phyloP scores from a whole-genome alignment of 2,329 filamentous ascomycete genomes.

The Zasmidium angulare region DNA sequence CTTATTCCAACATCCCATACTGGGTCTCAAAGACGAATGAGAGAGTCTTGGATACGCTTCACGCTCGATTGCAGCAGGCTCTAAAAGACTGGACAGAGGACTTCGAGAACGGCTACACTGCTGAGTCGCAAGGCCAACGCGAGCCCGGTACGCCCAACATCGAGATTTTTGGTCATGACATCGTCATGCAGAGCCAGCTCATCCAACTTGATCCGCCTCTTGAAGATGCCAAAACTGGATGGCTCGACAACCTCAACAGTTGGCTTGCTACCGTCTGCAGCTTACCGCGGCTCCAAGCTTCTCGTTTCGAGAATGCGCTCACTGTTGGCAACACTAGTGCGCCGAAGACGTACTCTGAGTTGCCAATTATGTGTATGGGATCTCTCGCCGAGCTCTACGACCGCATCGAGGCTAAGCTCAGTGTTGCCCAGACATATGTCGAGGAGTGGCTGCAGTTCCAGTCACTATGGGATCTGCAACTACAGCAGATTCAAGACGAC shows the following conservation, averaged over 20 bases:
- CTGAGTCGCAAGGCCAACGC: slow-evolving; percentile 34
- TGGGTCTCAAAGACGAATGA: slow-evolving; percentile 89
- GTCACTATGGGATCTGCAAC: slow-evolving; percentile 95
- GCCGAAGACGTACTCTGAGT: slow-evolving; percentile 74
- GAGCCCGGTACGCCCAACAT: slow-evolving; percentile 62
- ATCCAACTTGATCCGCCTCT: slow-evolving; percentile 94
- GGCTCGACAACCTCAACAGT: slow-evolving; percentile 87
- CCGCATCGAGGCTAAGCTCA: slow-evolving; percentile 78
- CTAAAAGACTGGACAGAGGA: slow-evolving; percentile 83
- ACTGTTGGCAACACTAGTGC: slow-evolving; percentile 60
- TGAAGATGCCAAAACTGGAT: slow-evolving; percentile 86
- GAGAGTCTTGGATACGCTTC: slow-evolving; percentile 77
- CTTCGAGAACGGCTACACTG: slow-evolving; percentile 60
- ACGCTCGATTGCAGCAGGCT: slow-evolving; percentile 79
- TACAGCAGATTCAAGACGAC: slow-evolving; percentile 89
- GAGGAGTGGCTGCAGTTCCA: slow-evolving; percentile 99
- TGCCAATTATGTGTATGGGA: slow-evolving; percentile 79
- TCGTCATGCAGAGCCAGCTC: slow-evolving; percentile 97
- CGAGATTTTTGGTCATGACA: slow-evolving; percentile 77
- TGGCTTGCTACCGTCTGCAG: slow-evolving; percentile 95
- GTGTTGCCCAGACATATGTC: slow-evolving; percentile 78
- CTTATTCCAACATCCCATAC: slow-evolving; percentile 86
- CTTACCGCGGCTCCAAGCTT: slow-evolving; percentile 89
- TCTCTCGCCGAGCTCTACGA: slow-evolving; percentile 78
- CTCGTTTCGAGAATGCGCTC: slow-evolving; percentile 86